Base-by-base conservation (phyloP, 305 asterid species). In the Fraxinus latifolia region DNA sequence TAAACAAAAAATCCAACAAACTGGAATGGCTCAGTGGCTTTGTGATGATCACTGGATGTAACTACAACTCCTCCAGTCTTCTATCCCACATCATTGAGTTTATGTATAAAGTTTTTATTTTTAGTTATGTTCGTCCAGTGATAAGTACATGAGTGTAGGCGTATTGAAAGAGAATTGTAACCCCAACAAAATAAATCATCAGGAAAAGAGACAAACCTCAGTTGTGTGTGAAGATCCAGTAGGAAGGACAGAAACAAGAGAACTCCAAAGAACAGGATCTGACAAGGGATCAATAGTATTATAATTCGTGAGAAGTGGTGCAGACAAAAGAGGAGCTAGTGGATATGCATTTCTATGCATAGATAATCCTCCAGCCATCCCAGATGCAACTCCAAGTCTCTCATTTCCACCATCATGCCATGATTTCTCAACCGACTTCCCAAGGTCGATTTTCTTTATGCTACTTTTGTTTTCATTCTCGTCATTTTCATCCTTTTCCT, bases 201-300 rank as follows among this genome's bases (percentile, higher is more conserved):
- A 71, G 72, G 37, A 71, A 80, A 34, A 79, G 83, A 86, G 78
- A 84, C 90, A 53, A 68, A 95, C 99, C 98, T 95, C 97, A 25
- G 89, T 83, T 42, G 89, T 73, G 80, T 80, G 89, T 68, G 97
- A 93, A 85, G 99, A 88, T 78, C 94, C 97, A 29, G 89, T 36
- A 81, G 97, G 92, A 84, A 91, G 94, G 81, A 81, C 89, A 15
- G 97, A 92, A 79, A 89, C 90, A 33, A 95, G 91, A 85, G 95
- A 88, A 71, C 93, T 86, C 99, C 99, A 95, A 83, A 92, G 94
- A 77, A 85, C 87, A 70, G 98, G 97, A 47, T 94, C 99, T 75
- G 95, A 74, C 77, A 95, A 87, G 73, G 96, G 87, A 85, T 95
- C 98, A 77, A 94, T 88, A 73, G 89, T 72, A 83, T 58, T 95